Evolutionary conservation across 2,329 filamentous ascomycete genomes (phyloP).

Genomic region (Lachnellula subtilissima): DNA sequence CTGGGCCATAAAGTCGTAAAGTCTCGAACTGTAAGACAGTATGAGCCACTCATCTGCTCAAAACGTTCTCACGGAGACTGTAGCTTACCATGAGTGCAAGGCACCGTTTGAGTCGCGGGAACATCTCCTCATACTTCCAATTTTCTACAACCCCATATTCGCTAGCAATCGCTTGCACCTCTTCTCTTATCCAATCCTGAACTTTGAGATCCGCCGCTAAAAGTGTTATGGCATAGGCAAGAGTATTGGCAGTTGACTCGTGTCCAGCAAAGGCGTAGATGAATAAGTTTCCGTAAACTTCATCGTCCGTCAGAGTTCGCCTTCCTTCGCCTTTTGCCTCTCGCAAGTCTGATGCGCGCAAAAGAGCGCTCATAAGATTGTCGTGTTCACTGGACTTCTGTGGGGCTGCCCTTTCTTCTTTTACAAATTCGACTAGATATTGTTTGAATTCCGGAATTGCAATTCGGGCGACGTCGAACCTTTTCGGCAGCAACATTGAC

Average conservation of each 20-base stretch:
- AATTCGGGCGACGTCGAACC: background rate
- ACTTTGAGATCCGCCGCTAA: conserved; percentile 19
- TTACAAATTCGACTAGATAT: conserved; percentile 9
- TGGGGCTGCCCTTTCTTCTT: conserved; percentile 14
- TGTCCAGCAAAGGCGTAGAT: conserved; percentile 30
- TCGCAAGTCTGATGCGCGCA: conserved; percentile 21
- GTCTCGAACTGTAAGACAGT: conserved; percentile 34
- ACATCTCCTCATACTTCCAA: conserved; percentile 35
- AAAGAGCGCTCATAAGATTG: conserved; percentile 32
- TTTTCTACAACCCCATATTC: conserved; percentile 17
- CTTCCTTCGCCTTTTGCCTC: conserved; percentile 15
- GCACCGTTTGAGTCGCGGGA: conserved; percentile 39
- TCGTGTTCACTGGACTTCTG: conserved; percentile 21
- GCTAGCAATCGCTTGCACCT: conserved; percentile 23
- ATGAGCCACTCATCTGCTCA: background rate
- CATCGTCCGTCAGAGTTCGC: conserved; percentile 31
- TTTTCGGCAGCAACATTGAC: background rate
- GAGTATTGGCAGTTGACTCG: conserved; percentile 29
- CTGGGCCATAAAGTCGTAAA: conserved; percentile 49
- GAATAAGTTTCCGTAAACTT: conserved; percentile 32
- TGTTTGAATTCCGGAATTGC: conserved; percentile 5
- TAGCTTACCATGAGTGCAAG: conserved; percentile 33
- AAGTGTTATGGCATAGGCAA: conserved; percentile 24
- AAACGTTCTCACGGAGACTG: background rate
- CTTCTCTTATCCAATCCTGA: conserved; percentile 21